phyloP scores from a whole-genome alignment of 2,329 filamentous ascomycete genomes.

The Teratosphaeria zuluensis region DNA sequence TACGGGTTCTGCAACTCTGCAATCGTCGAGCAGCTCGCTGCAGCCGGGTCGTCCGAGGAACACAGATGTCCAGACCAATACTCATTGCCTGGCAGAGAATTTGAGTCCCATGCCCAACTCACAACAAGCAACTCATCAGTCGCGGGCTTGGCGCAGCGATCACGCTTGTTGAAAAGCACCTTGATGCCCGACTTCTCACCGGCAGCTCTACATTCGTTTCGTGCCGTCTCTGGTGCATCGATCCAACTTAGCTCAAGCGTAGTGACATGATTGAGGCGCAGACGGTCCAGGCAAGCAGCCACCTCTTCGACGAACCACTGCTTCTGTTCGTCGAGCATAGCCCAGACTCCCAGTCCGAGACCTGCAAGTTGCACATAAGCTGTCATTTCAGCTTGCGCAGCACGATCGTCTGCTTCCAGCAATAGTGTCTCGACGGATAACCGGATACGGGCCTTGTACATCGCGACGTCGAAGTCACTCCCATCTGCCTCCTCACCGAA shows the following conservation, averaged over 20 bases:
- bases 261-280: neutral
- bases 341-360: slow-evolving; percentile 18
- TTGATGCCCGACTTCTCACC: neutral
- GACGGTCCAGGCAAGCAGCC: neutral
- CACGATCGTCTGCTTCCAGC: slow-evolving; percentile 15
- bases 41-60: slow-evolving; percentile 10
- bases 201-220: neutral
- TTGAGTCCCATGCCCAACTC: slow-evolving; percentile 13
- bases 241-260: slow-evolving; percentile 1
- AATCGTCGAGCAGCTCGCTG: slow-evolving; percentile 12
- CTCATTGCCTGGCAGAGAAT: slow-evolving; percentile 13
- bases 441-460: slow-evolving; percentile 15
- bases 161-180: slow-evolving; percentile 6
- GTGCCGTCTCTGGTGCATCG: neutral
- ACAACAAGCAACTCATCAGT: slow-evolving; percentile 9
- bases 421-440: slow-evolving; percentile 16
- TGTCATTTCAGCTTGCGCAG: slow-evolving; percentile 7
- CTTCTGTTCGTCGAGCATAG: neutral
- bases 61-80: slow-evolving; percentile 8
- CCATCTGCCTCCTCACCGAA: slow-evolving; percentile 1
- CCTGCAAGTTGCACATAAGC: slow-evolving; percentile 15
- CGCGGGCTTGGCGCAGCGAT: slow-evolving; percentile 6
- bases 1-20: slow-evolving; percentile 12
- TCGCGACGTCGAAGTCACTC: slow-evolving; percentile 3
- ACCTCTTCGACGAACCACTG: neutral